Evolutionary conservation across 345 rosid species (phyloP), one percentile per base, ranked within the genome.

Genomic region (Euphorbia lathyris): DNA sequence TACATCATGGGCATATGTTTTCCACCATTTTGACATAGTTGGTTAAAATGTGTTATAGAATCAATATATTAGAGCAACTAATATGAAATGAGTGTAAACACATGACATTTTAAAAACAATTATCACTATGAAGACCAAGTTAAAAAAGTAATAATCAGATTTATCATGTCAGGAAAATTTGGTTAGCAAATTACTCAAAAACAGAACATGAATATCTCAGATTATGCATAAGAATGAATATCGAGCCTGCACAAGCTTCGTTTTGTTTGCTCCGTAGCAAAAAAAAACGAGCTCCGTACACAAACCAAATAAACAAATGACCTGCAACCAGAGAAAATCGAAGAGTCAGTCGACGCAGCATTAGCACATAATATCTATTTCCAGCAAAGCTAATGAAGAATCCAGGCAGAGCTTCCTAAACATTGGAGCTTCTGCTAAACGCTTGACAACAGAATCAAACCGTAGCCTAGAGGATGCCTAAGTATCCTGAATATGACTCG

Each of bases 231-330:
- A n/a, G n/a, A n/a, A n/a, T n/a, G n/a, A n/a, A n/a, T n/a, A 66
- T 63, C 53, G 64, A 42, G 40, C 62, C 52, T 5, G 9, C 52
- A 58, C 66, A 30, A 48, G 68, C 75, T 66, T 60, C 61, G 66
- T 59, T 62, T 40, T 74, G 38, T 34, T 74, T 56, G 78, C 86
- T 64, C 59, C 74, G 8, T 3, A 40, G 76, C 83, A 79, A 73
- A 74, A 67, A n/a, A n/a, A n/a, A 73, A 77, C 66, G 65, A 55
- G 55, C 78, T 55, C 43, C 17, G 43, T 43, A 69, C 47, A 45
- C 55, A 45, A 26, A 59, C 45, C 58, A 58, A 34, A 72, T 50
- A 38, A 47, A 32, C 58, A 74, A 52, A 47, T 57, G 34, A 80
- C 83, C 86, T 80, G 82, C 72, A 65, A 68, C 17, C 38, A 58